Percentiles rank a stretch among this genome's conserved stretches.
Conservation (phyloP, 2,329 filamentous ascomycete species). For the Epichloe baconii region DNA sequence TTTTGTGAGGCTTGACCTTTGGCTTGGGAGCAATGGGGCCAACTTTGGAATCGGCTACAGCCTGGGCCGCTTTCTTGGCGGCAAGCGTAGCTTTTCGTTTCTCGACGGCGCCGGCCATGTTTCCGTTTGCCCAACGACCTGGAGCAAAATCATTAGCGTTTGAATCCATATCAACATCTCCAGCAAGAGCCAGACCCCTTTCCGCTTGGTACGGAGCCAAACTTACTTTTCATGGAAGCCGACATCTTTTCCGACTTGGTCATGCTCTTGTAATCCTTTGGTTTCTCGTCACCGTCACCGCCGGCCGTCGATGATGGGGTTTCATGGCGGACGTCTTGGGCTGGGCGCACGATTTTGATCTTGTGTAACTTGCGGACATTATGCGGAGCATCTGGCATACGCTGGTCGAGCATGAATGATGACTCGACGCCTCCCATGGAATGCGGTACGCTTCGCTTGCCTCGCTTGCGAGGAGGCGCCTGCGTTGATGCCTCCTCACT, state of each 20-base stretch:
- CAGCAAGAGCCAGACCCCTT: background rate
- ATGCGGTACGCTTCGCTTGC: conserved; percentile 15
- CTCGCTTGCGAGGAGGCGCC: conserved; percentile 26
- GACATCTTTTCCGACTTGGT: conserved; percentile 55
- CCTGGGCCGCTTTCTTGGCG: conserved; percentile 41
- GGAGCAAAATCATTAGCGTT: conserved; percentile 6
- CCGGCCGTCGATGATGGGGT: conserved; percentile 14
- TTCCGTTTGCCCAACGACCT: conserved; percentile 48
- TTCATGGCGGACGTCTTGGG: conserved; percentile 16
- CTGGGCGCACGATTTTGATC: conserved; percentile 25
- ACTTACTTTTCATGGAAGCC: conserved; percentile 50
- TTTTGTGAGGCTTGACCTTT: conserved; percentile 23
- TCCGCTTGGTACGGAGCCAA: background rate
- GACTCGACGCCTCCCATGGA: conserved; percentile 5
- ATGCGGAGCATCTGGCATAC: conserved; percentile 12
- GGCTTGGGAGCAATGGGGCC: conserved; percentile 25
- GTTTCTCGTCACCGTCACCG: conserved; percentile 25
- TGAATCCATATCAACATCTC: conserved; percentile 8
- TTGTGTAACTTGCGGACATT: conserved; percentile 22
- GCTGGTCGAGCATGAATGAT: conserved; percentile 9
- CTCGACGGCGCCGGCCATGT: conserved; percentile 46
- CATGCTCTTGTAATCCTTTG: conserved; percentile 47
- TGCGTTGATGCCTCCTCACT: conserved; percentile 22
- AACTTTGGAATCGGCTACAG: conserved; percentile 23
- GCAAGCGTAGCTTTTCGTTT: conserved; percentile 48